Evolutionary conservation across 805 yeast genomes (phyloP), one percentile per base, ranked within the genome.

Genomic region (Metschnikowia sp.): DNA sequence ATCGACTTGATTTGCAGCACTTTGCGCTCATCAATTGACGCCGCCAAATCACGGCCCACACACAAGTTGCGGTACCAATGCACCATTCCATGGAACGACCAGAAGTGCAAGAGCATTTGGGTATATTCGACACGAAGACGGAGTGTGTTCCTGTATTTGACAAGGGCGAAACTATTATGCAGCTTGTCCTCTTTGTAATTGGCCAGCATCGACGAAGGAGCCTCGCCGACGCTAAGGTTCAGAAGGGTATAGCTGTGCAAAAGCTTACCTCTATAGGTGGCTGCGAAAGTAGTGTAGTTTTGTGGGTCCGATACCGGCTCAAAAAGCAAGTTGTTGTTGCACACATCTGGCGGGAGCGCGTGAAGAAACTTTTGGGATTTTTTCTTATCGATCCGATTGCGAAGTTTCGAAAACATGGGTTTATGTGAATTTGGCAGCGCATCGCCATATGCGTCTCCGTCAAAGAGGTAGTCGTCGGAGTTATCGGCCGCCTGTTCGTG

Each of bases 1-100:
- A 54, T 45, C 22, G 57, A 51, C 51, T 63, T 67, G 39, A 70
- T 53, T 39, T 50, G 53, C 29, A 65, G 45, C 28, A 63, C 45
- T 18, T 38, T 42, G 39, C 72, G 54, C 13, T 38, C 44, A 41
- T 70, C 75, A 35, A 66, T 42, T 8, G 68, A 66, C 18, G 42
- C 34, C 40, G 67, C 59, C 44, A 72, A 61, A 48, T 71, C 75
- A 19, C 61, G 60, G 10, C 74, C 76, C 19, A 63, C 64, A 15
- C 46, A 47, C 36, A 72, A 56, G 39, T 58, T 58, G 33, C 74
- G 58, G 53, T 48, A 65, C 77, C 77, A 72, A 39, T 66, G 63
- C 12, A 65, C 54, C 68, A 70, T 60, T 2, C 65, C 68, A 46
- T 62, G 57, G 52, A 70, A 70, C 18, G 75, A 68, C 76, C 76